Evolutionary conservation across 805 yeast genomes (phyloP).

Genomic region (Yarrowia bubula): DNA sequence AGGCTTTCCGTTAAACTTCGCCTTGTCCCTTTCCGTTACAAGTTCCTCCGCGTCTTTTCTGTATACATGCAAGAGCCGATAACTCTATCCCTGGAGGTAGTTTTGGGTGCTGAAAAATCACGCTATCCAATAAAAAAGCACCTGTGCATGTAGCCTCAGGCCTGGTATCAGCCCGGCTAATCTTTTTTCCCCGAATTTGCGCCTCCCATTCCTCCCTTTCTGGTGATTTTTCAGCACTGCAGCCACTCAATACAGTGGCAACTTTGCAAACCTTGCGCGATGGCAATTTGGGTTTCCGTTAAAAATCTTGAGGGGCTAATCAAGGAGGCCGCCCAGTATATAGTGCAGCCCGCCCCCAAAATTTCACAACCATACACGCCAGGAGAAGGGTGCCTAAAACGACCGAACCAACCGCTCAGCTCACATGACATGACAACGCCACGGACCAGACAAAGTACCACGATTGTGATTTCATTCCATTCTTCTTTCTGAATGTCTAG

Average conservation of each 20-base stretch:
- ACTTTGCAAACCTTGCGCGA: not conserved
- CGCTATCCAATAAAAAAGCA: too few relatives aligned
- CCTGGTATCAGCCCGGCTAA: not conserved
- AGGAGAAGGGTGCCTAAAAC: not conserved
- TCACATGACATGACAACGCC: too few relatives aligned
- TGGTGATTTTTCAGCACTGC: not conserved
- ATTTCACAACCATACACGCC: not conserved
- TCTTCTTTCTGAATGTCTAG: too few relatives aligned
- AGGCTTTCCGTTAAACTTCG: not conserved
- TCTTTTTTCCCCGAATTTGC: not conserved
- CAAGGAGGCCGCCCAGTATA: not conserved
- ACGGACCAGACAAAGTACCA: too few relatives aligned
- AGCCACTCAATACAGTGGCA: not conserved
- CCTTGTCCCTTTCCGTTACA: not conserved
- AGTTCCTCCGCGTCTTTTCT: constrained; percentile 5
- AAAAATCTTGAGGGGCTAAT: not conserved
- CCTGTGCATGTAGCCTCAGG: too few relatives aligned
- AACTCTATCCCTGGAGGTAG: not conserved
- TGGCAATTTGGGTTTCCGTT: not conserved
- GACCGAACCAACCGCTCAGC: not conserved
- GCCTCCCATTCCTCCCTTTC: not conserved
- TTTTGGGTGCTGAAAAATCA: not conserved
- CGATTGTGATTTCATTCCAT: too few relatives aligned
- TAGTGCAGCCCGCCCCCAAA: not conserved
- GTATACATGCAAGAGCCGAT: not conserved